Conservation (phyloP, 2,329 filamentous ascomycete species). For the Xylaria sp. region DNA sequence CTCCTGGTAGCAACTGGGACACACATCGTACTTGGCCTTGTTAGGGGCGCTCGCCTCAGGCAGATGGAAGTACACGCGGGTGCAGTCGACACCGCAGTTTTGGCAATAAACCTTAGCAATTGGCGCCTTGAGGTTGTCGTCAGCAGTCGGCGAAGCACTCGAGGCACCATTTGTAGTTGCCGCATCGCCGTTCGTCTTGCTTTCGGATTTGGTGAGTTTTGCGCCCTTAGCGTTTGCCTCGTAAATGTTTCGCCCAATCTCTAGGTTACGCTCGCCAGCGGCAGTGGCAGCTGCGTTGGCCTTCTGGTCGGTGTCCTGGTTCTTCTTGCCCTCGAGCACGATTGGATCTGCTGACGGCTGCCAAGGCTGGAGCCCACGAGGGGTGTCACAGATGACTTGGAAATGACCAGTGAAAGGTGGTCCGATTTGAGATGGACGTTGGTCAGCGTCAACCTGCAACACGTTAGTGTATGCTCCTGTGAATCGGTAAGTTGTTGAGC, state of each 20-base stretch:
- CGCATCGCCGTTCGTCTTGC: slow-evolving; percentile 76
- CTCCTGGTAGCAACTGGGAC: slow-evolving; percentile 87
- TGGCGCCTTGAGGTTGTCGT: slow-evolving; percentile 67
- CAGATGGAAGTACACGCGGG: slow-evolving; percentile 63
- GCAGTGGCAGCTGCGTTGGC: slow-evolving; percentile 65
- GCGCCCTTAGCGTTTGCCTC: slow-evolving; percentile 81
- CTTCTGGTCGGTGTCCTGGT: slow-evolving; percentile 71
- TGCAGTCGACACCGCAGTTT: slow-evolving; percentile 90
- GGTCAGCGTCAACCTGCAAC: slow-evolving; percentile 87
- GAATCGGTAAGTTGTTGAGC: slow-evolving; percentile 18
- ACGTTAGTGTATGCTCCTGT: slow-evolving; percentile 31
- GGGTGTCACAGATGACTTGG: slow-evolving; percentile 92
- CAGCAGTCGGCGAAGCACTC: slow-evolving; percentile 45
- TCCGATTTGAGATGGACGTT: slow-evolving; percentile 90
- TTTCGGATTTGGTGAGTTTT: slow-evolving; percentile 70
- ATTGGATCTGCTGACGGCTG: slow-evolving; percentile 83
- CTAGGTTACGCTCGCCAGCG: slow-evolving; percentile 86
- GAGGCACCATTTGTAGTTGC: slow-evolving; percentile 66
- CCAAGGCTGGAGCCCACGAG: slow-evolving; percentile 90
- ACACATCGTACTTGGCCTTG: slow-evolving; percentile 82
- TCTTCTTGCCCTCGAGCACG: slow-evolving; percentile 63
- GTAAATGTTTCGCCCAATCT: slow-evolving; percentile 93
- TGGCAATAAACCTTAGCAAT: slow-evolving; percentile 79
- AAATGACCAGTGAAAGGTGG: slow-evolving; percentile 98
- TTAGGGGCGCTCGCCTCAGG: slow-evolving; percentile 57